phyloP scores from a whole-genome alignment of 1,284 basidiomycete species.

The Heimioporus punctisporus region DNA sequence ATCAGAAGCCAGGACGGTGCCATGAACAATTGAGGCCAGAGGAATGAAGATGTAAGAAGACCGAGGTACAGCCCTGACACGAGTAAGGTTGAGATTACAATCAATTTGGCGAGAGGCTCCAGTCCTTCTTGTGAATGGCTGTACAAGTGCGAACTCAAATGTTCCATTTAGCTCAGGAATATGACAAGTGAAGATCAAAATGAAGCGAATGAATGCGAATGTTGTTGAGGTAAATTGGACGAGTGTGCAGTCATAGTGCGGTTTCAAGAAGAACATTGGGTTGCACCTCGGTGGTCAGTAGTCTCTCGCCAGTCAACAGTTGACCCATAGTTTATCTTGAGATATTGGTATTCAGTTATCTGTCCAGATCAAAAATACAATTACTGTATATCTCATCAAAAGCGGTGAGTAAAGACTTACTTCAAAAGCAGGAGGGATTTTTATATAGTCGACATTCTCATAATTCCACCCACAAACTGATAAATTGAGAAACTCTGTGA shows the following conservation, averaged over 20 bases:
- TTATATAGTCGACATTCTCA: background rate
- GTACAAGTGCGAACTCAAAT: slow-evolving; percentile 3
- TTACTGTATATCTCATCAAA: background rate
- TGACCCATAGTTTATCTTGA: background rate
- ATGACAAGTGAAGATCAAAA: slow-evolving; percentile 1
- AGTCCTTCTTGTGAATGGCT: background rate
- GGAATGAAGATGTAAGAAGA: background rate
- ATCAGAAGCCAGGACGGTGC: background rate
- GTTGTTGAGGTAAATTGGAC: background rate
- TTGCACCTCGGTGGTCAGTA: background rate
- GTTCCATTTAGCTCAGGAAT: background rate
- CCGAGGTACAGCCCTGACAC: background rate
- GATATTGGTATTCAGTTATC: background rate
- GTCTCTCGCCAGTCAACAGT: background rate
- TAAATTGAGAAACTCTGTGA: background rate
- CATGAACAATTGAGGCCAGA: background rate
- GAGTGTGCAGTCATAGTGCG: background rate
- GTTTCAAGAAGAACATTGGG: background rate
- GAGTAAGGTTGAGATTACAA: background rate
- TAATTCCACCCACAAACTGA: background rate
- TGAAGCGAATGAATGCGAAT: background rate
- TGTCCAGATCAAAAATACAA: too few species aligned
- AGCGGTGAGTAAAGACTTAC: background rate
- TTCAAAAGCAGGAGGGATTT: background rate
- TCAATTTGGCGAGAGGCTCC: background rate